Conservation (phyloP, 345 rosid genomes). For the Gossypium mustelinum region DNA sequence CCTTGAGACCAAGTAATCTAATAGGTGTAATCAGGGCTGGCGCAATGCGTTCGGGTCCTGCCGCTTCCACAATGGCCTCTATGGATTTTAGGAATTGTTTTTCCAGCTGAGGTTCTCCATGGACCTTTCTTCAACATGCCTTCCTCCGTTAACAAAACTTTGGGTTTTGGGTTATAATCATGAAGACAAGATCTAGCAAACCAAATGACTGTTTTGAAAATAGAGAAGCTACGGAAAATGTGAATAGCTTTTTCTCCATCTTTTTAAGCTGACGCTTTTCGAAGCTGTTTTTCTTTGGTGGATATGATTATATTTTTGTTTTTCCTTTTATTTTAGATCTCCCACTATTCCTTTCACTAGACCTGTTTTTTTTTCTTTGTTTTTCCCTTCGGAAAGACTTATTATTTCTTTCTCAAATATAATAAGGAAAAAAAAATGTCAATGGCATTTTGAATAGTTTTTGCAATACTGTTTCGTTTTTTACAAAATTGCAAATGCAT, state of each 20-base stretch:
- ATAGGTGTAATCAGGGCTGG: slow-evolving; percentile 83
- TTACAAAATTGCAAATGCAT: too few relatives aligned
- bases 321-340: not conserved
- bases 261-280: not conserved
- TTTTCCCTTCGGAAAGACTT: not conserved
- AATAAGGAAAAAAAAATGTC: too few relatives aligned
- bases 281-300: not conserved
- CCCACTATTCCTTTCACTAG: not conserved
- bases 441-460: too few relatives aligned
- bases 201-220: not conserved
- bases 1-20: slow-evolving; percentile 79
- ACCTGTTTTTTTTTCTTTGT: not conserved
- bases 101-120: slow-evolving; percentile 66
- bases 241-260: not conserved
- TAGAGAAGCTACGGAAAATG: not conserved
- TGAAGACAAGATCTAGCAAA: not conserved
- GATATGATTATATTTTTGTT: not conserved
- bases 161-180: not conserved
- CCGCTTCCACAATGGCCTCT: slow-evolving; percentile 78
- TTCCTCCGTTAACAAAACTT: not conserved
- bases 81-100: slow-evolving; percentile 70
- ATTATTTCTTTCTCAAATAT: too few relatives aligned
- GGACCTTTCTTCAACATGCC: slow-evolving; percentile 70
- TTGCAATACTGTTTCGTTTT: too few relatives aligned
- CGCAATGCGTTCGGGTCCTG: slow-evolving; percentile 86